Conservation (phyloP, 441 rosid genomes). For the Oxalis stricta region DNA sequence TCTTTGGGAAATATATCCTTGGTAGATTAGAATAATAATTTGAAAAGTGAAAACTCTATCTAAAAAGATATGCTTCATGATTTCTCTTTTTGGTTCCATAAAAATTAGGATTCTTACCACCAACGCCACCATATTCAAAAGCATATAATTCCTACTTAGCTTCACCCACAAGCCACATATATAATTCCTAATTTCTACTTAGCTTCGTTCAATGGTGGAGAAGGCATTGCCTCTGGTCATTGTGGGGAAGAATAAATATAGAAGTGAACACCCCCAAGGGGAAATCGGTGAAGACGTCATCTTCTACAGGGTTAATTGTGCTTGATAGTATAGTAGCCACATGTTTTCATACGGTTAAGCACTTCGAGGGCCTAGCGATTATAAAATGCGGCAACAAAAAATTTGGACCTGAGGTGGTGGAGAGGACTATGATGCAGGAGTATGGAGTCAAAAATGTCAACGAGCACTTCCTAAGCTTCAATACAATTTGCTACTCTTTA, state of each 20-base stretch:
- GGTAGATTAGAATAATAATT: slow-evolving; percentile 1
- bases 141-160: slow-evolving; percentile 34
- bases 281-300: no score
- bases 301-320: no score
- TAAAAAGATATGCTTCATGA: slow-evolving; percentile 28
- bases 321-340: no score
- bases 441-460: slow-evolving; percentile 74
- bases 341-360: no score
- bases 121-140: slow-evolving; percentile 24
- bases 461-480: slow-evolving; percentile 87
- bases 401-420: no score
- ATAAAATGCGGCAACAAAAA: no score
- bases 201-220: no score
- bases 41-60: slow-evolving; percentile 22
- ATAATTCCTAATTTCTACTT: no score
- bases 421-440: slow-evolving; percentile 81
- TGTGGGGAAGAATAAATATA: no score
- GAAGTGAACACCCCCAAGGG: no score
- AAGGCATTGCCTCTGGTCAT: no score
- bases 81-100: slow-evolving; percentile 11
- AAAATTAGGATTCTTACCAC: slow-evolving; percentile 24
- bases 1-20: neutral
- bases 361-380: no score
- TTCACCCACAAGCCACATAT: slow-evolving; percentile 32
- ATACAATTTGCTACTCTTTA: slow-evolving; percentile 95